Evolutionary conservation across 2,329 filamentous ascomycete genomes (phyloP), one percentile per base, ranked within the genome.

Genomic region (Penicillium aurantiogriseum): DNA sequence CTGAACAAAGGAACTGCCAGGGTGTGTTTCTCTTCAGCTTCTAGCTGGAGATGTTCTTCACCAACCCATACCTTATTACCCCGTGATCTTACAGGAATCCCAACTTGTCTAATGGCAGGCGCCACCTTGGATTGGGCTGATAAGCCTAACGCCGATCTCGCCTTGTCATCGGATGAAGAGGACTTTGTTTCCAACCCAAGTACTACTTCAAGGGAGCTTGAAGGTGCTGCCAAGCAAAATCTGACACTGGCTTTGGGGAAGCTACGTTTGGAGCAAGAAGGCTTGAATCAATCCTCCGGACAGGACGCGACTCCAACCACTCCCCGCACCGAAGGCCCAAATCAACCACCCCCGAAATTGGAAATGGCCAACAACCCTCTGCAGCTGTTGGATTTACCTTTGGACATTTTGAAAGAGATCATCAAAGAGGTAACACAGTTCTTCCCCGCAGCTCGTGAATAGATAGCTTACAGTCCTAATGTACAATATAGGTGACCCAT

Each of bases 361-460:
- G 39, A 50, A 21, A 21, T 49, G 19, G 35, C 47, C 62, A 81
- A 80, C 59, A 79, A 80, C 39, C 85, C 87, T 25, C 77, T 91
- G 59, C 81, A 81, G 36, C 77, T 94, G 47, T 79, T 94, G 27
- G 88, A 92, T 69, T 80, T 94, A 21, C 90, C 91, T 1, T 80
- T 92, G 58, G 91, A 94, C 70, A 83, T 94, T 21, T 76, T 94
- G 43, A 88, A 89, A 63, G 82, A 91, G 65, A 90, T 94, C 59
- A 84, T 93, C 54, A 89, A 89, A 75, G 88, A 94, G 82, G 88
- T 87, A 77, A 25, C 38, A 39, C 35, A 21, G 6, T 15, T 23
- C 23, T 33, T n/a, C 17, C 25, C 51, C 43, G 25, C 43, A 52
- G 17, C 17, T 36, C 27, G 8, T 31, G n/a, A 46, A 25, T 23